Base-by-base conservation (phyloP, 345 rosid species). In the Cardamine occulta region DNA sequence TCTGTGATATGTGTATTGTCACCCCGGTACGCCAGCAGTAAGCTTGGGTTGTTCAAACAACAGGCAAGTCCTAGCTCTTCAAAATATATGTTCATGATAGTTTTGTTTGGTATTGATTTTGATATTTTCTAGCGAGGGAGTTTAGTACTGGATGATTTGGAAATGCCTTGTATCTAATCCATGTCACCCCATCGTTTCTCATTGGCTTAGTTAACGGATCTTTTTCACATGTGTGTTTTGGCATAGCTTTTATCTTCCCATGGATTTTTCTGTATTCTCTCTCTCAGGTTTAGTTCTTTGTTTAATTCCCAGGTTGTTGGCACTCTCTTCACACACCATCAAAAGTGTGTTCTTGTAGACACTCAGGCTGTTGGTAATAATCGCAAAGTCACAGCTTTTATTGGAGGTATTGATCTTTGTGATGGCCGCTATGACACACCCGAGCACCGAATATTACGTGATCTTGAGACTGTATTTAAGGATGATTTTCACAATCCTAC, bases 391-490 rank as follows among this genome's bases (percentile, higher is more conserved):
- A 89, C 96, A 54, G 91, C 98, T 72, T 94, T 91, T 84, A 63
- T 94, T 23, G 98, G 98, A 78, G 98, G 98, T 73, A 65, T 91
- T 6, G 98, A 94, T 83, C 90, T 94, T 2, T 94, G 97, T 80
- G 93, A 94, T 70, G 98, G 98, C 62, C 94, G 98, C n/a, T 94
- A 94, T 70, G 98, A 94, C 73, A 94, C 98, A 21, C 96, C 97
- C 35, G 88, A 86, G 80, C 98, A 94, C 23, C 87, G 97, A 62
- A 70, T 94, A 31, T 84, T 94, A 78, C 73, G 26, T 1, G 88
- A 86, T 84, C 89, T 88, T 34, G 85, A 90, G 72, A 82, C 93
- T 66, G 68, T 84, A 45, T 94, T 94, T 62, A 45, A 86, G 85
- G 95, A 82, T 31, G 98, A 94, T 79, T 87, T 88, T 76, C 95